phyloP scores from a whole-genome alignment of 1,139 yeast species.

The Yamadazyma aaseri region DNA sequence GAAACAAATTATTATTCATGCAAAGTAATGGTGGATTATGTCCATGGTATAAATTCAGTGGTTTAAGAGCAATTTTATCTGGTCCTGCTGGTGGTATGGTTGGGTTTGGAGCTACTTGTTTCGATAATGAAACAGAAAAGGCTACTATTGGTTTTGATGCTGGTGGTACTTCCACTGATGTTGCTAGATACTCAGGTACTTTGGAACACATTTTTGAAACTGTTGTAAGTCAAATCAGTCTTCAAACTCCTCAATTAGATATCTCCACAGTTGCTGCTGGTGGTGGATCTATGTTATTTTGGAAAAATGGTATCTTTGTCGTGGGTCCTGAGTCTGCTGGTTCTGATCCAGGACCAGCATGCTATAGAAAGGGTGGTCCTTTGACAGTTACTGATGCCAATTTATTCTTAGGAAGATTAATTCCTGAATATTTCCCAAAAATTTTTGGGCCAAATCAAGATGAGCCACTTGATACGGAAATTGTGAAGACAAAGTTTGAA shows the following conservation, averaged over 20 bases:
- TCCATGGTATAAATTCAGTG: constrained; percentile 49
- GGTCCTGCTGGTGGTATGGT: constrained; percentile 56
- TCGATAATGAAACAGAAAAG: constrained; percentile 25
- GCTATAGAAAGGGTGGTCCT: constrained; percentile 48
- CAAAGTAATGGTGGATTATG: constrained; percentile 51
- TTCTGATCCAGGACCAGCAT: constrained; percentile 48
- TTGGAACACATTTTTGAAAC: constrained; percentile 46
- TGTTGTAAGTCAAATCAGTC: constrained; percentile 41
- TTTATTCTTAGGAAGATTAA: constrained; percentile 38
- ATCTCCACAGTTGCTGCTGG: constrained; percentile 51
- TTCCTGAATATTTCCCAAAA: constrained; percentile 42
- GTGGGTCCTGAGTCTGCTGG: constrained; percentile 51
- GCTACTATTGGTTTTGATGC: constrained; percentile 51
- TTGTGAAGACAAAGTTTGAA: constrained; percentile 27
- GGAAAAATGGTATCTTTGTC: constrained; percentile 47
- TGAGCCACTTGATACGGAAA: constrained; percentile 35
- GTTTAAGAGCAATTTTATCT: constrained; percentile 45
- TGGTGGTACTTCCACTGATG: constrained; percentile 51
- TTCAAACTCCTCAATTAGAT: constrained; percentile 47
- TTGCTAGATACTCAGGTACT: constrained; percentile 38
- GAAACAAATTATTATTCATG: constrained; percentile 45
- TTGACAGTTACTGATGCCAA: constrained; percentile 49
- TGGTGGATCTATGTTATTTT: constrained; percentile 46
- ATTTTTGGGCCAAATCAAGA: constrained; percentile 47
- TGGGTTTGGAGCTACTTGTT: constrained; percentile 48